These are phyloP conservation scores for Pleoardoris graminearum DNA, from an alignment of 2,329 filamentous ascomycete species.

Conservation along the genomic window DNA sequence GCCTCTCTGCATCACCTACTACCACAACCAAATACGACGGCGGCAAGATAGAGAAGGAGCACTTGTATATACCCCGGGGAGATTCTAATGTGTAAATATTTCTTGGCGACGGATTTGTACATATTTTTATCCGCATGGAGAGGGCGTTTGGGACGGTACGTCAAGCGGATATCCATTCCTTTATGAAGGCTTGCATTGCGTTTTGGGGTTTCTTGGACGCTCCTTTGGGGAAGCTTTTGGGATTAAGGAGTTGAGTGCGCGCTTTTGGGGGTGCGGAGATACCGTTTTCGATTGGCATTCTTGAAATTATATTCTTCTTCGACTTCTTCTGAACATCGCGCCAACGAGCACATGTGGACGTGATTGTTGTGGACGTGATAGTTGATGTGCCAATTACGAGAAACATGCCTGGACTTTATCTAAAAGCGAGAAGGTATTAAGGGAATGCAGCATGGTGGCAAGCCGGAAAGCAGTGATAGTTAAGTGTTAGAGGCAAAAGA, in stretches of 20 bases:
- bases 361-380: too few relatives aligned
- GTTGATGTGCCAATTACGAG: too few relatives aligned
- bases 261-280: not conserved
- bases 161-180: slow-evolving; percentile 7
- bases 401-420: too few relatives aligned
- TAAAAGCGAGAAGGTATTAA: not conserved
- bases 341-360: too few relatives aligned
- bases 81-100: slow-evolving; percentile 7
- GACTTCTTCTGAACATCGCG: too few relatives aligned
- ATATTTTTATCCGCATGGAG: slow-evolving; percentile 4
- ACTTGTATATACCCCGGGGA: slow-evolving; percentile 1
- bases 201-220: not conserved
- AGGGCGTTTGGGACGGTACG: slow-evolving; percentile 1
- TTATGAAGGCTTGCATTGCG: not conserved
- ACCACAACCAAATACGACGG: not conserved
- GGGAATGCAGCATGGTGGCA: not conserved
- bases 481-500: too few relatives aligned
- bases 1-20: not conserved
- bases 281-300: not conserved
- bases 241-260: not conserved
- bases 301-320: too few relatives aligned
- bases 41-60: not conserved
- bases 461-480: not conserved
- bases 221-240: not conserved
- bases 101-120: not conserved